Percentiles rank a stretch among this genome's conserved stretches.
phyloP scores from a whole-genome alignment of 2,329 filamentous ascomycete species.

The Colletotrichum sp. region DNA sequence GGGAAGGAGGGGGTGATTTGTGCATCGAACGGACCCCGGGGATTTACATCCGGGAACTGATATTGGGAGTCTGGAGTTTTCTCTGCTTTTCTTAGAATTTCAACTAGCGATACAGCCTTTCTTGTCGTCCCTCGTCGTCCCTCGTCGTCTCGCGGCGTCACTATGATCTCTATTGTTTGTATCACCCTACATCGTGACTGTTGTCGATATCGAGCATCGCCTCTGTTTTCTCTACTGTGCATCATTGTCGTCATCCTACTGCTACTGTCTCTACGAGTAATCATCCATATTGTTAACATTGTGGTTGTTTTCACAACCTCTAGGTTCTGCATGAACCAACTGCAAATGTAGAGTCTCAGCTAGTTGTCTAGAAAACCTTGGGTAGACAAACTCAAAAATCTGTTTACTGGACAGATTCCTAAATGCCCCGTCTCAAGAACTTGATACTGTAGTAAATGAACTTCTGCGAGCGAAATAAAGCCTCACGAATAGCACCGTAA shows the following conservation, averaged over 20 bases:
- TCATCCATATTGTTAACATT: neutral
- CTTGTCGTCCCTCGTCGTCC: neutral
- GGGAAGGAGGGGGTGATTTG: neutral
- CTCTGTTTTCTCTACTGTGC: fast-evolving
- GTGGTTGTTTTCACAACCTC: too few relatives aligned
- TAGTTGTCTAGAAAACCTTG: neutral
- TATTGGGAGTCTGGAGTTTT: neutral
- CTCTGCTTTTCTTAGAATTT: neutral
- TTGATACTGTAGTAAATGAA: fast-evolving
- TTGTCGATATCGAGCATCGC: neutral
- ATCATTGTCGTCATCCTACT: neutral
- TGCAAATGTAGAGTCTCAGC: neutral
- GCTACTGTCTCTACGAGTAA: neutral
- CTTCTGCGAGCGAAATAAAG: neutral
- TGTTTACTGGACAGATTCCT: neutral
- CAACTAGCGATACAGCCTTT: neutral
- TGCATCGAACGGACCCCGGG: neutral
- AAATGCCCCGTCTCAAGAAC: too few relatives aligned
- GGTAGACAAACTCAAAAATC: neutral
- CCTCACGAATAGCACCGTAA: neutral
- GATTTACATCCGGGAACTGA: neutral
- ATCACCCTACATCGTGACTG: neutral
- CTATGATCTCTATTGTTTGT: neutral
- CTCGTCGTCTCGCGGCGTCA: neutral
- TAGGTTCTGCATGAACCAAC: fast-evolving